Evolutionary conservation across 441 rosid species (phyloP), one percentile per base, ranked within the genome.

Genomic region (Pelargonium citronellum): DNA sequence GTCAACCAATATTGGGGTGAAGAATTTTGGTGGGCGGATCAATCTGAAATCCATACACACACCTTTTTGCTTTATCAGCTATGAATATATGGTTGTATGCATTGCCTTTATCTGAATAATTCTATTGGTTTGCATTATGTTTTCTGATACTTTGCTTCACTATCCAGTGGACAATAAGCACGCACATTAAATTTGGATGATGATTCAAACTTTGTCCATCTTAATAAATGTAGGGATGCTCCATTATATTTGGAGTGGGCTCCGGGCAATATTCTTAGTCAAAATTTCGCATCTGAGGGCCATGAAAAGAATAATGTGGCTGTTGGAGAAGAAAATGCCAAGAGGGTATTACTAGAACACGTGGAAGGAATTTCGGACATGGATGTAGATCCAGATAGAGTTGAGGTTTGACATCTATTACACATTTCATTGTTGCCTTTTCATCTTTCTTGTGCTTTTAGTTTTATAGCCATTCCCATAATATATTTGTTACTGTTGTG

Each of bases 211-310:
- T 66, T 58, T 3, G 60, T 75, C 68, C 79, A 34, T 62, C 78
- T 11, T 65, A 34, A 47, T 57, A 57, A 27, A 68, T 75, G 62
- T 83, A 94, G 99, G 88, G 96, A 88, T 87, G 92, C 80, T 71
- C 96, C 96, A 22, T 72, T 94, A 73, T 91, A 90, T 81, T 80
- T 91, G 86, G 99, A 94, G 80, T 91, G 96, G 97, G 96, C 96
- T 79, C 96, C 99, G 44, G 77, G 65, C 24, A 67, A 91, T 84
- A 80, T 94, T 78, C 89, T 94, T 53, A 76, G 68, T 77, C 84
- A 78, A 70, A 82, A 69, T 67, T 16, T 82, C 46, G 69, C 69
- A 37, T 82, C 82, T 10, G 78, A 77, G 72, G 76, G 71, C 69
- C 78, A 64, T 64, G 84, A 79, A 70, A 79, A 73, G 66, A 77